Base-by-base conservation (phyloP, 1,284 basidiomycete species). In the Papiliotrema terrestris region DNA sequence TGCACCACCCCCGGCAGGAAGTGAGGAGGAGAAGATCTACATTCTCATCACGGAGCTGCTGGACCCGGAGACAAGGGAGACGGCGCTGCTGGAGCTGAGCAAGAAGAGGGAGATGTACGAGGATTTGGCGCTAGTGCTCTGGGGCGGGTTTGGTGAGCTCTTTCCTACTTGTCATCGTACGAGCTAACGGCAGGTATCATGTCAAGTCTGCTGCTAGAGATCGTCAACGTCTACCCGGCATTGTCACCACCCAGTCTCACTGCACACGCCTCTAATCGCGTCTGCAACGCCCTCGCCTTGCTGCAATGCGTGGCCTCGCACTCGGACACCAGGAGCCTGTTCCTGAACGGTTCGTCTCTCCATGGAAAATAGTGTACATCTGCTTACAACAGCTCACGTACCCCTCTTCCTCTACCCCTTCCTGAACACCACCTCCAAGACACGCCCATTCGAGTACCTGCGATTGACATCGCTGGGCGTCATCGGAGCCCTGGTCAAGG, bases 31-130 rank as follows among this genome's bases (percentile, higher is more conserved):
- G 55, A 80, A 80, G 69, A 81, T 82, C 36, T 80, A 80, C 67
- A 71, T 74, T 45, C 67, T 82, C 59, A 80, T 82, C 63, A 77
- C 78, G 36, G 79, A 81, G 61, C 62, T 82, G 50, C 68, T 80
- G 58, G 78, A 78, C 60, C 78, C 77, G 9, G 71, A 80, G 51
- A 85, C 86, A n/a, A 82, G 93, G 58, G 93, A 97, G 72, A 82
- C 82, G 8, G 93, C 94, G 1, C 78, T 97, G 52, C 82, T 98
- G 49, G 96, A 99, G 79, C 81, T 99, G 65, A 96, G 92, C 80
- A 98, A 99, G 83, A 98, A 98, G 80, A 82, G 96, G 62, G 96
- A 98, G 78, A 93, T 98, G 79, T 98, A 96, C 75, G 96, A 99
- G 72, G 95, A 98, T 76, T 84, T 99, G 25, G 96, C 96, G 0